Evolutionary conservation across 2,329 filamentous ascomycete species (phyloP), one percentile per base, ranked within the genome.

Genomic region (Alternaria triticina): DNA sequence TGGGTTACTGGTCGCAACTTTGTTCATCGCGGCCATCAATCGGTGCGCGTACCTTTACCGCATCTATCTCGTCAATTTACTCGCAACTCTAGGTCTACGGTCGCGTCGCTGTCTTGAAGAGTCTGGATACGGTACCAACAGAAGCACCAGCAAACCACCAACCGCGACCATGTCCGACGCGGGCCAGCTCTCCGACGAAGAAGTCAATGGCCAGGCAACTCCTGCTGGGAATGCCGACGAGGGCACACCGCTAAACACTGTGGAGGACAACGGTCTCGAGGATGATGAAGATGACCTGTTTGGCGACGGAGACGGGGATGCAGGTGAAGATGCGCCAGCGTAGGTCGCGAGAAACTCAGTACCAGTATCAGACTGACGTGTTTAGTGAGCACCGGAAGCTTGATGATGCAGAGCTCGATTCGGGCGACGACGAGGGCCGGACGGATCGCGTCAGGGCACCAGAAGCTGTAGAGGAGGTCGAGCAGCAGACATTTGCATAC

Each of bases 381-480:
- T 20, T 15, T 65, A 80, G 80, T 71, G 73, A 67, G 46, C 73
- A 79, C 61, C 84, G 86, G 62, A 83, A 81, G 65, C 81, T 90
- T 12, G 86, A 89, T 61, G 88, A 91, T 69, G 87, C 88, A 62
- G 88, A 90, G 73, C 79, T 88, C 68, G 86, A 87, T 69, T 86
- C 89, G 54, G 86, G 89, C 62, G 85, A 89, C 74, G 89, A 89
- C 70, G 86, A 88, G 70, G 86, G 85, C 49, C 83, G 89, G 17
- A 86, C 86, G 72, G 91, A 94, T 72, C 87, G 89, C 67, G 70
- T 87, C 22, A 81, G 81, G 13, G 66, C 68, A 17, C 61, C 82
- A 11, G 81, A 83, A 28, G 82, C 84, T 40, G 79, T 81, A 58
- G 81, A 84, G 59, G 85, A 83, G 20, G 82, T 84, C 65, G 82